Evolutionary conservation across 139 green algal species (phyloP).

Genomic region (Desmodesmus armatus): DNA sequence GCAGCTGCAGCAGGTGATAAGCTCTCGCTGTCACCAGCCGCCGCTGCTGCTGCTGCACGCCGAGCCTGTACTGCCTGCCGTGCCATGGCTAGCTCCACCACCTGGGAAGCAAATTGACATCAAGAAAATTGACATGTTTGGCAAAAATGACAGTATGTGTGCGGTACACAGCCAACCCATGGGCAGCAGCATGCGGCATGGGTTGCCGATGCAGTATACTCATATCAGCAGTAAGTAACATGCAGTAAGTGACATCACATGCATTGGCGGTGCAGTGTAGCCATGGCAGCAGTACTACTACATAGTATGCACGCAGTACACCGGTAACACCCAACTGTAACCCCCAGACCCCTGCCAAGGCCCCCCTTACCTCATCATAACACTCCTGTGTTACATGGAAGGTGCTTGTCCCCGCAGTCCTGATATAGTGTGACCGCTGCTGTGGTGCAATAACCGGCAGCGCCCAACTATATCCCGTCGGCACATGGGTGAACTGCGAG

Average conservation of each 20-base stretch:
- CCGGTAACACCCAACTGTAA: too few relatives aligned
- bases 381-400: neutral
- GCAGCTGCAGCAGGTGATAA: neutral
- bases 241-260: too few relatives aligned
- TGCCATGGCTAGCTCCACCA: neutral
- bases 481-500: neutral
- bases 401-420: neutral
- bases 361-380: neutral
- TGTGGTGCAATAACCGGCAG: neutral
- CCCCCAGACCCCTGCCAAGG: neutral
- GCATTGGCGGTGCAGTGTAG: too few relatives aligned
- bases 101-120: neutral
- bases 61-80: neutral
- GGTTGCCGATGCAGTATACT: too few relatives aligned
- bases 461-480: neutral
- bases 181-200: too few relatives aligned
- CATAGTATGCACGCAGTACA: too few relatives aligned
- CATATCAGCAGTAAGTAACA: too few relatives aligned
- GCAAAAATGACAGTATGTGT: too few relatives aligned
- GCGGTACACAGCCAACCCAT: too few relatives aligned
- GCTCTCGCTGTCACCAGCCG: neutral
- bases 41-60: neutral
- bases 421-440: neutral
- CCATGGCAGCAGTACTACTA: too few relatives aligned
- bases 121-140: too few relatives aligned